A percentile compares a stretch with the other conserved stretches of the same genome.
phyloP scores from a whole-genome alignment of 1,284 basidiomycete species.

The Anthracocystis setariae region DNA sequence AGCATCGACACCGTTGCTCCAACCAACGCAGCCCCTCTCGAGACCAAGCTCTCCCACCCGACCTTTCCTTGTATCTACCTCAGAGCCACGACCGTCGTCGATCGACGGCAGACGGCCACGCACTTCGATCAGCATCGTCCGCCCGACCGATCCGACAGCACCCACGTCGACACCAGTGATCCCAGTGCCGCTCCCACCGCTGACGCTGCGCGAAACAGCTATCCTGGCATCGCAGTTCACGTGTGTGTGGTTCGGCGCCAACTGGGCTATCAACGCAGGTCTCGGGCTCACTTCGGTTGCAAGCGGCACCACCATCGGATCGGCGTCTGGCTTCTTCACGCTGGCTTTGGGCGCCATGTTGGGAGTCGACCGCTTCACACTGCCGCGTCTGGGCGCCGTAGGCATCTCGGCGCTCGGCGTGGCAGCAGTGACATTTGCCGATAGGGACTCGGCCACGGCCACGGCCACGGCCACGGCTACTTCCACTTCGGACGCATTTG shows the following conservation, averaged over 20 bases:
- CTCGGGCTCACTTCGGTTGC: slow-evolving; percentile 64
- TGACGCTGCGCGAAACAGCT: slow-evolving; percentile 60
- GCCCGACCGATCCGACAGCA: neutral
- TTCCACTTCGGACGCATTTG: neutral
- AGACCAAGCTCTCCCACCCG: slow-evolving; percentile 35
- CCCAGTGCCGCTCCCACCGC: slow-evolving; percentile 43
- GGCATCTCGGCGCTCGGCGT: slow-evolving; percentile 85
- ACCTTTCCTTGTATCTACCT: slow-evolving; percentile 33
- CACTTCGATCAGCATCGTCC: slow-evolving; percentile 42
- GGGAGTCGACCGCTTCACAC: slow-evolving; percentile 81
- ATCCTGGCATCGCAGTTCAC: slow-evolving; percentile 61
- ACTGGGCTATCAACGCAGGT: slow-evolving; percentile 64
- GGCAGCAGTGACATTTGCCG: slow-evolving; percentile 76
- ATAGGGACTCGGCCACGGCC: slow-evolving; percentile 39
- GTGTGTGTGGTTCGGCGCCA: slow-evolving; percentile 65
- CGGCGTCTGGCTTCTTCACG: slow-evolving; percentile 90
- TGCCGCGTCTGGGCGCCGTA: slow-evolving; percentile 83
- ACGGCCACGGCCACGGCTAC: slow-evolving; percentile 21
- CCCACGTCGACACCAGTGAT: slow-evolving; percentile 2
- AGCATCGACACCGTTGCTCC: slow-evolving; percentile 32
- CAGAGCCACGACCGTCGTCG: slow-evolving; percentile 56
- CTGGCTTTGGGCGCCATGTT: slow-evolving; percentile 84
- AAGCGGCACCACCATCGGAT: slow-evolving; percentile 69
- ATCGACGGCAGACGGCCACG: slow-evolving; percentile 63
- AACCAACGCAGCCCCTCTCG: slow-evolving; percentile 18